Evolutionary conservation across 1,284 basidiomycete genomes (phyloP).

Genomic region (Porphyrellus sp.): DNA sequence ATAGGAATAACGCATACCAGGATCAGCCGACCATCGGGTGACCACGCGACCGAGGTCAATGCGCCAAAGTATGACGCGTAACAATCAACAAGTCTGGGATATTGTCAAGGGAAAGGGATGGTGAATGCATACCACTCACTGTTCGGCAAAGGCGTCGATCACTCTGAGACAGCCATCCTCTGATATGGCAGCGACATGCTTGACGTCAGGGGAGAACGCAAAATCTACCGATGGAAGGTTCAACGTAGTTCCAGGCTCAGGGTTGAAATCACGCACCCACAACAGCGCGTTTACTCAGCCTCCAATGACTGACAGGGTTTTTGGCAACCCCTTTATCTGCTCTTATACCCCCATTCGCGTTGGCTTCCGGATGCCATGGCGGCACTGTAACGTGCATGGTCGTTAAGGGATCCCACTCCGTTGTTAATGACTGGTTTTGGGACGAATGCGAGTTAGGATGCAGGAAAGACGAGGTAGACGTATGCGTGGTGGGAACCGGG

Average conservation of each 20-base stretch:
- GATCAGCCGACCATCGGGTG: conserved; percentile 91
- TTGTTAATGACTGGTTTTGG: conserved; percentile 11
- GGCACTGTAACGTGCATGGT: conserved; percentile 79
- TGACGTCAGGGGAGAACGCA: conserved; percentile 86
- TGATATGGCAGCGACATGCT: conserved; percentile 80
- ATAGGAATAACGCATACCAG: conserved; percentile 50
- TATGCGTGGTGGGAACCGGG: conserved; percentile 45
- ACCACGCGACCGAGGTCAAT: conserved; percentile 88
- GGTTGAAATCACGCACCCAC: conserved; percentile 54
- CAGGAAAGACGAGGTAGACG: conserved; percentile 9
- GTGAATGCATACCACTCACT: conserved; percentile 48
- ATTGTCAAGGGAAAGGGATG: conserved; percentile 4
- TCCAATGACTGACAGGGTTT: conserved; percentile 87
- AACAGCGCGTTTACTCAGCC: conserved; percentile 64
- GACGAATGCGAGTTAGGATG: conserved; percentile 11
- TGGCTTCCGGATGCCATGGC: conserved; percentile 71
- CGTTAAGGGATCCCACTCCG: conserved; percentile 70
- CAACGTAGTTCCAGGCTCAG: not conserved
- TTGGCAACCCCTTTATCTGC: conserved; percentile 65
- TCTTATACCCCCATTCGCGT: conserved; percentile 36
- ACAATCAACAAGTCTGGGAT: conserved; percentile 74
- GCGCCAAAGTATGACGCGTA: conserved; percentile 92
- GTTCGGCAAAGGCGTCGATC: conserved; percentile 81
- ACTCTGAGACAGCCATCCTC: conserved; percentile 88
- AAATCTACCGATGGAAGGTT: conserved; percentile 56